Base-by-base conservation (phyloP, 1,139 yeast species). In the Pichia sp. region DNA sequence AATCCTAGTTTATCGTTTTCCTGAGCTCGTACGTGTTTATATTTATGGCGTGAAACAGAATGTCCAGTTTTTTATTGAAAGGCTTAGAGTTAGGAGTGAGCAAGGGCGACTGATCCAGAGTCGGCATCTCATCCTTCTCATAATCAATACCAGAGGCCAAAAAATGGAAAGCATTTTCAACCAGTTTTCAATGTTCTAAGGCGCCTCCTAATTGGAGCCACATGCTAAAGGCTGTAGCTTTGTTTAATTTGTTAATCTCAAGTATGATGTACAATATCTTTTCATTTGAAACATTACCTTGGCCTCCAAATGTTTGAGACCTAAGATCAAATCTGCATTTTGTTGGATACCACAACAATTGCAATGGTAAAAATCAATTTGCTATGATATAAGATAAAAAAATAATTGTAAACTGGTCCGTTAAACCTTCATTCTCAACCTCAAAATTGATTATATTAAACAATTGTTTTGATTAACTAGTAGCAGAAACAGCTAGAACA, bases 401-500 rank as follows among this genome's bases (percentile, higher is more conserved):
- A 30, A 31, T 29, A 36, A 3, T 45, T 45, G 13, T 45, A 45
- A 7, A 45, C 38, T 13, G 36, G 30, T 30, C 47, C 47, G 23
- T 45, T 45, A 11, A 45, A 45, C 30, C 11, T 5, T n/a, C 47
- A 23, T 45, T 45, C 23, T 45, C 47, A 45, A 13, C 30, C 30
- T 45, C 47, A 31, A 15, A 45, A 11, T 30, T 30, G 5, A 45
- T 45, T 4, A 45, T 45, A 15, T 45, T 45, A 15, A 31, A 29
- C 13, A 45, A 7, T 13, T 45, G 47, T 13, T 45, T 45, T 29
- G 47, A 45, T 16, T 38, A 45, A 31, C 36, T 45, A 31, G 30
- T 8, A 31, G 47, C 47, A 29, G 47, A 45, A 26, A 45, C 13
- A 8, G 47, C 47, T 30, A 45, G n/a, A 11, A 45, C 36, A 31